These are phyloP conservation scores for Geranium brycei DNA, from an alignment of 345 rosid species.

Conservation along the genomic window DNA sequence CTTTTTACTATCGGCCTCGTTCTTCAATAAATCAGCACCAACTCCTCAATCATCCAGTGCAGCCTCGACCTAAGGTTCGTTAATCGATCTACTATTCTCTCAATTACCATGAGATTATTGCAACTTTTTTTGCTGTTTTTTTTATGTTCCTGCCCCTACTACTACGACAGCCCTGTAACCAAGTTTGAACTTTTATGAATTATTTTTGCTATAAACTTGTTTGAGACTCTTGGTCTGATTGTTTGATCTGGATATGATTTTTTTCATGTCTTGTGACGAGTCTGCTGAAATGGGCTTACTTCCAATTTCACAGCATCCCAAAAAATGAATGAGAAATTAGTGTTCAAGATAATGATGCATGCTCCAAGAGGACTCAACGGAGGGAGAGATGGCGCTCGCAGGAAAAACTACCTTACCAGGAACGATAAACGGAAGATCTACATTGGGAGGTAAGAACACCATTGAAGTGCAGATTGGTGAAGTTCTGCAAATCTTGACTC, in stretches of 20 bases:
- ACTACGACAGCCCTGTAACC: not conserved
- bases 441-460: constrained; percentile 87
- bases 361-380: constrained; percentile 79
- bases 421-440: constrained; percentile 47
- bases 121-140: not conserved
- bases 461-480: constrained; percentile 67
- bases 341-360: constrained; percentile 22
- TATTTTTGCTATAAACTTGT: too few relatives aligned
- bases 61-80: not conserved
- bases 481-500: constrained; percentile 42
- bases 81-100: not conserved
- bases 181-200: not conserved
- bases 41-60: not conserved
- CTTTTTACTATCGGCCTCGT: not conserved
- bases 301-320: too few relatives aligned
- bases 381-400: constrained; percentile 66
- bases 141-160: too few relatives aligned
- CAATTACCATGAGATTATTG: too few relatives aligned
- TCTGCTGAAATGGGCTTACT: too few relatives aligned
- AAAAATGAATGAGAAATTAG: too few relatives aligned
- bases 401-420: constrained; percentile 56
- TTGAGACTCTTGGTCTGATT: too few relatives aligned
- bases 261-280: not conserved
- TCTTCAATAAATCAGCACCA: not conserved
- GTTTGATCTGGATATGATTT: too few relatives aligned